Conservation (phyloP, 139 green algal genomes). For the Nannochloris sp. region DNA sequence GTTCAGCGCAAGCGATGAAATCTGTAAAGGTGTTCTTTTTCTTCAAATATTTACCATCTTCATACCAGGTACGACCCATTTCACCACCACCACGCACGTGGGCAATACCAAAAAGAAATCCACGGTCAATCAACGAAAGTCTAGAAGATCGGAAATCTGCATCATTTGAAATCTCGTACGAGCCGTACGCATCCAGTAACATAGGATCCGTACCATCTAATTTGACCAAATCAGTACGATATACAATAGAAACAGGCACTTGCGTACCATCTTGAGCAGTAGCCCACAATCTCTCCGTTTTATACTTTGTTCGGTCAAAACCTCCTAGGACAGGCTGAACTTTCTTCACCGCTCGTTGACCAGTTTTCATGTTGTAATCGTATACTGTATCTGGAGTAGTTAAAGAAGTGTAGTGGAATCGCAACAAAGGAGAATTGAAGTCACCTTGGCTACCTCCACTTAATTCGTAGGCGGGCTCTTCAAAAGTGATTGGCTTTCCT, state of each 20-base stretch:
- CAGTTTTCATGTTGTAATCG: slow-evolving; percentile 69
- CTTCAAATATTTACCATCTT: slow-evolving; percentile 63
- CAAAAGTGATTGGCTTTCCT: slow-evolving; percentile 48
- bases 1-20: slow-evolving; percentile 62
- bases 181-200: slow-evolving; percentile 49
- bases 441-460: slow-evolving; percentile 44
- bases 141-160: slow-evolving; percentile 13
- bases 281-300: slow-evolving; percentile 70
- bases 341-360: slow-evolving; percentile 51
- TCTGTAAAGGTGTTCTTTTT: slow-evolving; percentile 80
- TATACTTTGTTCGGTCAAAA: slow-evolving; percentile 68
- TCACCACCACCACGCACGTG: slow-evolving; percentile 78
- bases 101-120: slow-evolving; percentile 68
- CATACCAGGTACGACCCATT: slow-evolving; percentile 73
- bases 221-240: slow-evolving; percentile 51
- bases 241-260: slow-evolving; percentile 66
- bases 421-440: slow-evolving; percentile 68
- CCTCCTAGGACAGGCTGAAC: slow-evolving; percentile 72
- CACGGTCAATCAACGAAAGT: slow-evolving; percentile 69
- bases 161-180: slow-evolving; percentile 60
- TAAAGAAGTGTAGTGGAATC: slow-evolving; percentile 70
- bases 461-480: slow-evolving; percentile 67
- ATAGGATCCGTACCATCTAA: slow-evolving; percentile 60
- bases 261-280: slow-evolving; percentile 48
- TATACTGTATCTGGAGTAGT: slow-evolving; percentile 67